A percentile compares a stretch with the other conserved stretches of the same genome.
phyloP scores from a whole-genome alignment of 2,329 filamentous ascomycete genomes.

The Bretziella fagacearum region DNA sequence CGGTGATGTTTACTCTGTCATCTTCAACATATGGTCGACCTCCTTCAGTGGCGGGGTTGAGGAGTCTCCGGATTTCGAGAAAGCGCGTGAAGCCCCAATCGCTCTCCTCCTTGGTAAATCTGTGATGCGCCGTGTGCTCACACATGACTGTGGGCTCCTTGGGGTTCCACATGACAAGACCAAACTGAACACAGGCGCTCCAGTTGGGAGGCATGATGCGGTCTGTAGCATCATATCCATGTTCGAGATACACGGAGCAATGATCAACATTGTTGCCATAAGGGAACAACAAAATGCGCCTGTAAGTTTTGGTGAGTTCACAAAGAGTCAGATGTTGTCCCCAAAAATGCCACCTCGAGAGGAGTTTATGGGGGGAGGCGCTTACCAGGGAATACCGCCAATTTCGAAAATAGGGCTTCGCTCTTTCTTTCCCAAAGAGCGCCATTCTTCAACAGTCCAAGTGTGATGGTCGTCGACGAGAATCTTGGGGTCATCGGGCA shows the following conservation, averaged over 20 bases:
- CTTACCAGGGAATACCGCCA: conserved; percentile 72
- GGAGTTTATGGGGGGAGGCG: conserved; percentile 13
- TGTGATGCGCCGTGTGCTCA: conserved; percentile 76
- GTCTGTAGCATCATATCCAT: conserved; percentile 61
- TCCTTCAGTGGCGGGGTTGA: conserved; percentile 58
- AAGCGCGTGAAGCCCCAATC: conserved; percentile 99
- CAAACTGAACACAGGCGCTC: conserved; percentile 94
- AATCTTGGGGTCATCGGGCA: conserved; percentile 60
- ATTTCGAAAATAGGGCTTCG: conserved; percentile 80
- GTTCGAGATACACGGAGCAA: conserved; percentile 90
- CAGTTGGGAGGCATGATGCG: conserved; percentile 61
- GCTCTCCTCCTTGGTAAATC: conserved; percentile 89
- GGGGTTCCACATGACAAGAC: conserved; percentile 83
- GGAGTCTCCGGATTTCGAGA: conserved; percentile 71
- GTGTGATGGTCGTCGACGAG: conserved; percentile 61
- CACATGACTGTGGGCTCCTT: conserved; percentile 73
- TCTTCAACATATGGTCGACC: conserved; percentile 59
- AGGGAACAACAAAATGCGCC: conserved; percentile 90
- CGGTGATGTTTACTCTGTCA: conserved; percentile 62
- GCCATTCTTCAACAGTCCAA: conserved; percentile 81
- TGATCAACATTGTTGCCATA: conserved; percentile 88
- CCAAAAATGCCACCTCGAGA: conserved; percentile 7
- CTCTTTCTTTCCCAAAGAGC: conserved; percentile 56
- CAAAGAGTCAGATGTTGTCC: conserved; percentile 15
- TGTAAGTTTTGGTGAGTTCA: too few relatives aligned